Evolutionary conservation across 805 yeast species (phyloP), one percentile per base, ranked within the genome.

Genomic region (Brettanomyces sp.): DNA sequence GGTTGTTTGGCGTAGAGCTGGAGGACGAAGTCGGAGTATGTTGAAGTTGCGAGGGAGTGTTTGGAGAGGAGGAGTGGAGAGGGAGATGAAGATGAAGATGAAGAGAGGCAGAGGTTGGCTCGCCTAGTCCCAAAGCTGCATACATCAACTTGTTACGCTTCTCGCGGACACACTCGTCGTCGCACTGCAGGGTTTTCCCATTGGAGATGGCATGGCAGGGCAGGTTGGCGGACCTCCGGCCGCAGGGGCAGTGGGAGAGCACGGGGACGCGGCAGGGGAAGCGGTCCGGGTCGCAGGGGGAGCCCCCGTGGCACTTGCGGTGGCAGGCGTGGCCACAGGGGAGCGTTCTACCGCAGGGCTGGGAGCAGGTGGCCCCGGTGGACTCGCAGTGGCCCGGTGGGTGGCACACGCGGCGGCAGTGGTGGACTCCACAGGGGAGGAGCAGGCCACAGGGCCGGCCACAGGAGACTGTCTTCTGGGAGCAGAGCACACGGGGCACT

Each of bases 271-370:
- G 54, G 60, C 95, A 85, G 21, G 72, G 69, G 47, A 65, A 49
- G 4, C 65, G 53, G 56, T 77, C 84, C 7, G 44, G 36, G 52
- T 73, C 66, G 55, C 91, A 80, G 25, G 70, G 54, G 18, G 30
- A 34, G 46, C 76, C 69, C 46, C 73, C 70, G 64, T 89, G 96
- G 56, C 97, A 89, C 45, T 68, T 67, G 18, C 67, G 60, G 32
- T 62, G 66, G 62, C 95, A 85, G 41, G 62, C 56, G 63, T 89
- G 97, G 1, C 83, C 83, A 63, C 96, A 89, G 11, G 66, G 59
- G 50, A 79, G 69, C 35, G 64, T 58, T 49, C 69, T 69, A 12
- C 73, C 74, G 67, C 97, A 89, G 4, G 62, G 58, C 14, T 76
- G 73, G 21, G 67, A 69, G 65, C 97, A 89, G 8, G 66, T 67